Evolutionary conservation across 805 yeast species (phyloP).

Genomic region (Monosporozyma unispora): DNA sequence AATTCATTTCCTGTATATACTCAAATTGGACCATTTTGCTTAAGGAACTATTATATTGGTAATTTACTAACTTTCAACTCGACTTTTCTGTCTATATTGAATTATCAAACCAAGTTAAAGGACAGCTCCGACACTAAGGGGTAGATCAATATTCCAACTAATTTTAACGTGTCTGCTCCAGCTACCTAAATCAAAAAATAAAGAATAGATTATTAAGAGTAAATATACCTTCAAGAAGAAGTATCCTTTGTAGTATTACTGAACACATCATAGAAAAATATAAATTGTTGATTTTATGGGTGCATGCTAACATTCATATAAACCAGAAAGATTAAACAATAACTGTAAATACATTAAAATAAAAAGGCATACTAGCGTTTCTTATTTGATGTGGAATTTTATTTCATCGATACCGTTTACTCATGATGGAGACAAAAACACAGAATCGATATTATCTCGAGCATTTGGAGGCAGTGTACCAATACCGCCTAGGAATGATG

Average conservation of each 20-base stretch:
- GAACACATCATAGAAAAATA: neutral
- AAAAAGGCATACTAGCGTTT: neutral
- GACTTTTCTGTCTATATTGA: neutral
- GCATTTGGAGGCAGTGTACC: neutral
- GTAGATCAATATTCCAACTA: neutral
- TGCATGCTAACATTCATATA: neutral
- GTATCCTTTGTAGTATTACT: neutral
- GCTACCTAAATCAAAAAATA: neutral
- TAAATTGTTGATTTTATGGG: neutral
- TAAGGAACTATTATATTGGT: neutral
- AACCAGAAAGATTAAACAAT: neutral
- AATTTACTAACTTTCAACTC: neutral
- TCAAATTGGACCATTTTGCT: neutral
- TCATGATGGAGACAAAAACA: slow-evolving; percentile 3
- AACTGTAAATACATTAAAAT: neutral
- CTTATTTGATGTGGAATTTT: slow-evolving; percentile 9
- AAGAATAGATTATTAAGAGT: neutral
- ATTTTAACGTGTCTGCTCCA: neutral
- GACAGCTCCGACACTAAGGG: neutral
- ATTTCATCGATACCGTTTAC: slow-evolving; percentile 10
- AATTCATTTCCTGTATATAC: neutral
- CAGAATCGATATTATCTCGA: slow-evolving; percentile 1
- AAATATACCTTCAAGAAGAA: neutral
- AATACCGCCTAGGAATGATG: neutral
- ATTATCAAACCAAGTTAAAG: neutral